A percentile compares a stretch with the other conserved stretches of the same genome.
Conservation (phyloP, 129 eudicot genomes). For the Pittosporum tobira region DNA sequence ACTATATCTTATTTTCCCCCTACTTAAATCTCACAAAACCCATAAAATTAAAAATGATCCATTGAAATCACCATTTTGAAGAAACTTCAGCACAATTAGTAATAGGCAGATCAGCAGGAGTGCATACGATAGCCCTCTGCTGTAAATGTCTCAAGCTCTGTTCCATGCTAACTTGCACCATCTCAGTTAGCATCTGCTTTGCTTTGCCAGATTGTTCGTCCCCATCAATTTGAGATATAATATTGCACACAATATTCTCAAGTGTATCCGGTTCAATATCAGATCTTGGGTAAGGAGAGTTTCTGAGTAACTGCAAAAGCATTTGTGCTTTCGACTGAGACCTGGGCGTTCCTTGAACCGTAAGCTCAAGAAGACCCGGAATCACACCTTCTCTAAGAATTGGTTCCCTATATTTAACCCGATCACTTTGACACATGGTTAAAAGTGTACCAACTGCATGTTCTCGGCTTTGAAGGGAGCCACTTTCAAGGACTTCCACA, state of each 20-base stretch:
- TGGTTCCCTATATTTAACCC: conserved; percentile 69
- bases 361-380: conserved; percentile 93
- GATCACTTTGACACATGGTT: conserved; percentile 65
- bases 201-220: conserved; percentile 91
- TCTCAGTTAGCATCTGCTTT: conserved; percentile 83
- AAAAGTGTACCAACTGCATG: conserved; percentile 87
- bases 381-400: conserved; percentile 95
- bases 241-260: conserved; percentile 61
- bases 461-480: conserved; percentile 77
- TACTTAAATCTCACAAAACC: conserved; percentile 24
- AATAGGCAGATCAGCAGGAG: conserved; percentile 49
- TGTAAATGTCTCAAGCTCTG: conserved; percentile 85
- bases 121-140: conserved; percentile 84
- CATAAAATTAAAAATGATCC: neutral
- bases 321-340: conserved; percentile 67
- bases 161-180: conserved; percentile 99
- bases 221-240: conserved; percentile 68
- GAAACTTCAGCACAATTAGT: conserved; percentile 52
- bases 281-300: conserved; percentile 65
- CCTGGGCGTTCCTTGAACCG: conserved; percentile 74
- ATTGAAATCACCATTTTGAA: conserved; percentile 22
- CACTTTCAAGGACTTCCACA: conserved; percentile 79
- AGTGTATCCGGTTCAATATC: conserved; percentile 59
- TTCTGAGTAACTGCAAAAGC: conserved; percentile 60
- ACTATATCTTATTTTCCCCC: conserved; percentile 8